Base-by-base conservation (phyloP, 1,284 basidiomycete species). In the Sanghuangporus weigelae region DNA sequence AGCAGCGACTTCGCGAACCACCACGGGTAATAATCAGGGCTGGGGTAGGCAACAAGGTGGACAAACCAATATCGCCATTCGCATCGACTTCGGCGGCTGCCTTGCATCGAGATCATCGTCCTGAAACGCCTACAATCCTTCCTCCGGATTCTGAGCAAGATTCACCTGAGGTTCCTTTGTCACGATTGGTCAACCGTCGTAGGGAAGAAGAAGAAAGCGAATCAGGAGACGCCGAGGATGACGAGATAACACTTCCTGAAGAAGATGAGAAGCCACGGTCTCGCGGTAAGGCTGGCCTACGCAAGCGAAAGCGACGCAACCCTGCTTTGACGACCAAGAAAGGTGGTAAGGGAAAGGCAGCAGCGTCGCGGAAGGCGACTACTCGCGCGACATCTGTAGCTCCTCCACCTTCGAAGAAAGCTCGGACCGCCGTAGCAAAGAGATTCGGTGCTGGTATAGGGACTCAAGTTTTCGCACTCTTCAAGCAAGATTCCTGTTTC, bases 401-500 rank as follows among this genome's bases (percentile, higher is more conserved):
- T 31, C 56, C 40, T 35, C 54, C 60, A 16, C 40, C 57, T 14
- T 19, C 60, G 16, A 62, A 49, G 35, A 58, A 49, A 39, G 23
- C 35, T 19, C 59, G 56, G 11, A 54, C 60, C 8, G 40, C 42
- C 6, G 19, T 42, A 21, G 40, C 62, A 38, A 66, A 62, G 12
- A 71, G 70, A 11, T 59, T 57, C 35, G 50, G 59, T 44, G 42
- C 68, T 14, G 57, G 57, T 31, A 67, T n/a, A 67, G 70, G 71
- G 42, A 82, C 85, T 12, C 82, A 82, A 1, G 86, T 92, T 14
- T 85, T 89, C 67, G 89, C 86, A 1, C 70, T 86, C 10, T 90
- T 87, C 86, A 82, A 78, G 66, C 71, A 73, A 53, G 82, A 85
- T 62, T 81, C 79, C 1, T 77, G 81, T 65, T 92, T 81, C 72